A percentile compares a stretch with the other conserved stretches of the same genome.
These are phyloP conservation scores for Lodderomyces elongisporus DNA, from an alignment of 1,139 yeast genomes.

Conservation along the genomic window DNA sequence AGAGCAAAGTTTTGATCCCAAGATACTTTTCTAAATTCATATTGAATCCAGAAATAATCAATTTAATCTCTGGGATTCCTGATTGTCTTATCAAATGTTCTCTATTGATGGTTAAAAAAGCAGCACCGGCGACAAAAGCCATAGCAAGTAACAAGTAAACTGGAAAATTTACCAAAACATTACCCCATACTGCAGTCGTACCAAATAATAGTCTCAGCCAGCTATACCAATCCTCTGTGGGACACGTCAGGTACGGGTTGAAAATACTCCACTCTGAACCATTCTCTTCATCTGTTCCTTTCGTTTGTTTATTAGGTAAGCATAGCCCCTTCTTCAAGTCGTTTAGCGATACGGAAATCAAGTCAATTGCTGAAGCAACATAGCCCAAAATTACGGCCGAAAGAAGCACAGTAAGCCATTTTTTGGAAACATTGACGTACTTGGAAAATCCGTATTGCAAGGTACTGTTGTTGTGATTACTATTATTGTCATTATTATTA, in stretches of 20 bases:
- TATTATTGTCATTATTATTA: no score
- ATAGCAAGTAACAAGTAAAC: slow-evolving; percentile 30
- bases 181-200: slow-evolving; percentile 15
- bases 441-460: not conserved
- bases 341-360: slow-evolving; percentile 56
- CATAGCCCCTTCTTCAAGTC: slow-evolving; percentile 53
- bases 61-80: slow-evolving; percentile 68
- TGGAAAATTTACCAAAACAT: slow-evolving; percentile 32
- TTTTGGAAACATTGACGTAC: slow-evolving; percentile 12
- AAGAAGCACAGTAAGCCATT: slow-evolving; percentile 57
- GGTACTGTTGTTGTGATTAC: no score
- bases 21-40: slow-evolving; percentile 40
- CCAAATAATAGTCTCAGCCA: slow-evolving; percentile 34
- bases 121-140: slow-evolving; percentile 23
- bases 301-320: slow-evolving; percentile 20
- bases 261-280: slow-evolving; percentile 40
- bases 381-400: slow-evolving; percentile 58
- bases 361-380: slow-evolving; percentile 55
- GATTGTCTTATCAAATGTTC: slow-evolving; percentile 51
- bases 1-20: slow-evolving; percentile 41
- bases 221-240: slow-evolving; percentile 37
- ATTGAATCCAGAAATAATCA: slow-evolving; percentile 57
- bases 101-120: slow-evolving; percentile 24
- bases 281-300: slow-evolving; percentile 8
- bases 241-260: slow-evolving; percentile 44